These are phyloP conservation scores for Pseudopyrenochaeta lycopersici DNA, from an alignment of 2,329 filamentous ascomycete genomes.

Conservation along the genomic window DNA sequence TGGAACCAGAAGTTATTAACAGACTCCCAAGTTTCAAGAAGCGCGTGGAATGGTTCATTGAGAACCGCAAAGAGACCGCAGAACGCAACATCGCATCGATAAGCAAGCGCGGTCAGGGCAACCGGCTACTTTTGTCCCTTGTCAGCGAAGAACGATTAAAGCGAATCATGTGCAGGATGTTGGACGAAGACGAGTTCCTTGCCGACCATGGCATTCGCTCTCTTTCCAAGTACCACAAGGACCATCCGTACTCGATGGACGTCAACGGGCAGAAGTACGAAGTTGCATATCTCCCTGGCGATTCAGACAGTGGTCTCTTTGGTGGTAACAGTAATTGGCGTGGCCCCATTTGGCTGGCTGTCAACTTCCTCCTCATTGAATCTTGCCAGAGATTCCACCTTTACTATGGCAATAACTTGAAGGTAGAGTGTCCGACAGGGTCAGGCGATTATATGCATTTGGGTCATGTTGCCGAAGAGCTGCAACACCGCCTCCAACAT, in stretches of 20 bases:
- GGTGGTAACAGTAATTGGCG: constrained; percentile 99
- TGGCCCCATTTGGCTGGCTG: constrained; percentile 91
- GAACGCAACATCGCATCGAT: constrained; percentile 96
- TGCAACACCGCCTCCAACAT: constrained; percentile 94
- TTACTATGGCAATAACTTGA: constrained; percentile 88
- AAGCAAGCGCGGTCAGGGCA: constrained; percentile 85
- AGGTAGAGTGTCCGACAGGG: constrained; percentile 92
- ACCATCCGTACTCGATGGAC: constrained; percentile 92
- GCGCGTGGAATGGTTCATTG: constrained; percentile 91
- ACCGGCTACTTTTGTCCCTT: constrained; percentile 86
- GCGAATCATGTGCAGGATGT: constrained; percentile 89
- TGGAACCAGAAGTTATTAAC: constrained; percentile 93
- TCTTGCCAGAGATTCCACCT: constrained; percentile 95
- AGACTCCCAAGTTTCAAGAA: constrained; percentile 93
- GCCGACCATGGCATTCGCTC: constrained; percentile 91
- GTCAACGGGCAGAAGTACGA: constrained; percentile 91
- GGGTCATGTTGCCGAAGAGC: constrained; percentile 91
- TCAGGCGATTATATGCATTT: constrained; percentile 96
- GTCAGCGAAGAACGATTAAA: constrained; percentile 93
- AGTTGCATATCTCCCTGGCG: constrained; percentile 91
- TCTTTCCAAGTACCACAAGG: constrained; percentile 88
- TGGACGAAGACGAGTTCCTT: constrained; percentile 93
- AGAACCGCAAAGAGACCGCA: constrained; percentile 84
- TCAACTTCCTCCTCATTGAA: constrained; percentile 94
- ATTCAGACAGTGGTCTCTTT: constrained; percentile 94